phyloP scores from a whole-genome alignment of 129 eudicot species.

The Saussurea involucrata region DNA sequence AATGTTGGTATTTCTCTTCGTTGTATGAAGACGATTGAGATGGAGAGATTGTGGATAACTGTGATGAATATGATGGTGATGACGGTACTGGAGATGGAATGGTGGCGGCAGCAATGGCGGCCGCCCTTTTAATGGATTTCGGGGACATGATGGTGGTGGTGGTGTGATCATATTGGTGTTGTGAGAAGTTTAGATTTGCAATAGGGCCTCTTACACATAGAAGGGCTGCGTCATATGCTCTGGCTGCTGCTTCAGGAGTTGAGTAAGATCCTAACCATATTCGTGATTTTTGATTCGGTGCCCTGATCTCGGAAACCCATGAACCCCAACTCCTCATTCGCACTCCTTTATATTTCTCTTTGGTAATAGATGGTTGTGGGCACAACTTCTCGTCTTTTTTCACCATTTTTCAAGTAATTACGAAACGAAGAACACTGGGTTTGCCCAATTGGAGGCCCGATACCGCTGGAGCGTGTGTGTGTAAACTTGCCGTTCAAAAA shows the following conservation, averaged over 20 bases:
- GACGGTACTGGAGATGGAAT: constrained; percentile 5
- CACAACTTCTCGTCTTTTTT: constrained; percentile 37
- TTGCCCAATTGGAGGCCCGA: no score
- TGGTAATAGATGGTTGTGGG: constrained; percentile 18
- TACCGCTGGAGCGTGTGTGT: no score
- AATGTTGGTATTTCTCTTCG: constrained; percentile 25
- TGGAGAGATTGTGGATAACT: neutral
- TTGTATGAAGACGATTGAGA: constrained; percentile 19
- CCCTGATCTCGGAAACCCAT: constrained; percentile 84
- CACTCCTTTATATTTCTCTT: constrained; percentile 82
- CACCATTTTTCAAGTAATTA: constrained; percentile 35
- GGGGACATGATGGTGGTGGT: constrained; percentile 50
- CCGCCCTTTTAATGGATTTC: constrained; percentile 69
- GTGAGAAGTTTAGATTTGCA: constrained; percentile 78
- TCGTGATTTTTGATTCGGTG: constrained; percentile 89
- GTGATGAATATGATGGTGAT: neutral
- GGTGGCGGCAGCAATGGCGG: constrained; percentile 57
- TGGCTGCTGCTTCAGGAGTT: constrained; percentile 86
- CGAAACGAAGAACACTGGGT: neutral
- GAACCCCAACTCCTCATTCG: constrained; percentile 99
- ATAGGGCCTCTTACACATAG: constrained; percentile 72
- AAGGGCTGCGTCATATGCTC: constrained; percentile 94
- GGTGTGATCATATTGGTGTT: constrained; percentile 18
- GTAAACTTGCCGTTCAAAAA: no score
- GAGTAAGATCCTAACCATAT: constrained; percentile 95